Percentiles rank a stretch among this genome's conserved stretches.
These are phyloP conservation scores for Mycena olivaceomarginata DNA, from an alignment of 768 basidiomycete genomes.

Conservation along the genomic window DNA sequence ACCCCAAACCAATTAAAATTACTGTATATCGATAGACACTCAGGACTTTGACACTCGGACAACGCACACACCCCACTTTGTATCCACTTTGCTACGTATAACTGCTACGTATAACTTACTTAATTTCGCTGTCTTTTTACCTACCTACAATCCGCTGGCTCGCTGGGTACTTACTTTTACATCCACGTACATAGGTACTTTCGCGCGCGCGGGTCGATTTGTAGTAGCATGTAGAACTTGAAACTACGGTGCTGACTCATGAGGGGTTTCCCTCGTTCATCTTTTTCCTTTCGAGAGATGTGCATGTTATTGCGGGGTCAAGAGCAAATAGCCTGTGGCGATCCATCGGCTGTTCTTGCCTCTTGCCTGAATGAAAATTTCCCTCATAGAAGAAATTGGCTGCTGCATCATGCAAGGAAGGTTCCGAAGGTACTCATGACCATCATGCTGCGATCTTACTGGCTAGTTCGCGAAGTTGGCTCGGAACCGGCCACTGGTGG, in stretches of 20 bases:
- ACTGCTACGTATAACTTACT: background rate
- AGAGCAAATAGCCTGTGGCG: too few relatives aligned
- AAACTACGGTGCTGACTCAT: slow-evolving; percentile 13
- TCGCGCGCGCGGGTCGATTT: slow-evolving; percentile 20
- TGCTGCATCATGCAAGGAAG: too few relatives aligned
- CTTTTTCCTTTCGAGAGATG: background rate
- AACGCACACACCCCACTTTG: slow-evolving; percentile 26
- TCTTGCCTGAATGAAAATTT: too few relatives aligned
- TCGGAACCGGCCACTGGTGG: too few relatives aligned
- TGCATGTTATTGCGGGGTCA: too few relatives aligned
- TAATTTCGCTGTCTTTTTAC: slow-evolving; percentile 28
- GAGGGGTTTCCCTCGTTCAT: background rate
- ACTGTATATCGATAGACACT: slow-evolving; percentile 40
- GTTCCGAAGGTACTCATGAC: too few relatives aligned
- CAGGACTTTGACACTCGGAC: slow-evolving; percentile 26
- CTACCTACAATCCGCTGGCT: slow-evolving; percentile 27
- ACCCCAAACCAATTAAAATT: slow-evolving; percentile 21
- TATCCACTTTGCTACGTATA: slow-evolving; percentile 24
- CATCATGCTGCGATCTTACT: too few relatives aligned
- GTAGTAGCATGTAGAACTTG: slow-evolving; percentile 18
- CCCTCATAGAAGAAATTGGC: background rate
- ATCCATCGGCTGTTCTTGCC: too few relatives aligned
- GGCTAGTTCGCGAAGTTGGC: background rate
- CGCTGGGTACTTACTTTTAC: slow-evolving; percentile 14
- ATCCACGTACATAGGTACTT: slow-evolving; percentile 13